Evolutionary conservation across 441 rosid species (phyloP).

Genomic region (Euphorbia schlechtendalii): DNA sequence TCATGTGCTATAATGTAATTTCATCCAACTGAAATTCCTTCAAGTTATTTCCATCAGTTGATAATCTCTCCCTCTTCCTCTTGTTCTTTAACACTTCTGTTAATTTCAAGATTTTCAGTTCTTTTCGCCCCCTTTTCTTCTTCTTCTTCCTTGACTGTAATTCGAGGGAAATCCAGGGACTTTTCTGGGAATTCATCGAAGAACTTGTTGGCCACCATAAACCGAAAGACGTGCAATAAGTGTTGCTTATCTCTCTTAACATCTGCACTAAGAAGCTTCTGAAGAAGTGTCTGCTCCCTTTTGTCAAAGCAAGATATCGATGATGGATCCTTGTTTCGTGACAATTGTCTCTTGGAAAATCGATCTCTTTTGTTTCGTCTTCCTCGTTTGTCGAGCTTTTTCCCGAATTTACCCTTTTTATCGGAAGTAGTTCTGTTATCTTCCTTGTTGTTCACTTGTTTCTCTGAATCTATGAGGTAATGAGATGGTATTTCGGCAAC

Average conservation of each 20-base stretch:
- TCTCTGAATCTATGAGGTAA: constrained; percentile 50
- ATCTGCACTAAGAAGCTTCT: constrained; percentile 72
- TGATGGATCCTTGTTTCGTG: constrained; percentile 21
- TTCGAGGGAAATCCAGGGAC: constrained; percentile 51
- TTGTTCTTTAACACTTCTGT: constrained; percentile 15
- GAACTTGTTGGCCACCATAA: constrained; percentile 65
- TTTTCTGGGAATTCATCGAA: constrained; percentile 55
- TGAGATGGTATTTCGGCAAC: constrained; percentile 83
- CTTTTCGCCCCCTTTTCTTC: too few species aligned
- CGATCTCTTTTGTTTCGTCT: constrained; percentile 33
- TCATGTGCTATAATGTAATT: too few species aligned
- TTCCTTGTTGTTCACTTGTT: constrained; percentile 28
- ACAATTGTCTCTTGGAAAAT: constrained; percentile 25
- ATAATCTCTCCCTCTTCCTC: constrained; percentile 59
- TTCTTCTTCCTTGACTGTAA: constrained; percentile 46
- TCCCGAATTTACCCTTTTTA: constrained; percentile 34
- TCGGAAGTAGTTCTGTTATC: constrained; percentile 22
- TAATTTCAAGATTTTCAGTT: not conserved
- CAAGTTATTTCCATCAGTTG: constrained; percentile 22
- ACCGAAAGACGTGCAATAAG: constrained; percentile 67
- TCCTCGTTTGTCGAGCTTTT: constrained; percentile 41
- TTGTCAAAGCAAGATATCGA: constrained; percentile 24
- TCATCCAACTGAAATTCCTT: too few species aligned
- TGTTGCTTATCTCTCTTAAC: constrained; percentile 52
- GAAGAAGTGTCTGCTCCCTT: constrained; percentile 58